phyloP scores from a whole-genome alignment of 2,329 filamentous ascomycete species.

The Aspergillus quadrilineatus region DNA sequence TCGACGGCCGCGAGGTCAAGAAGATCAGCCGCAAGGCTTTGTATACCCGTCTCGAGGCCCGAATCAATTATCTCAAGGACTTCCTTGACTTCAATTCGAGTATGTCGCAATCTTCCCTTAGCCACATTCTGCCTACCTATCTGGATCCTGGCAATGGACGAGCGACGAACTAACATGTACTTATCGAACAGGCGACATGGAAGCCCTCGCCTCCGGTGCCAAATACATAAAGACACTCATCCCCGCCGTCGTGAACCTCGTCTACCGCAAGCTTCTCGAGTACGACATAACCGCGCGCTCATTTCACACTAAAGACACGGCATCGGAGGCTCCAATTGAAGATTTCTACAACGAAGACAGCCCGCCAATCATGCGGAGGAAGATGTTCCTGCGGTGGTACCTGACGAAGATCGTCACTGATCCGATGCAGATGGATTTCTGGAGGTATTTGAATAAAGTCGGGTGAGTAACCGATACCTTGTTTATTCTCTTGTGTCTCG shows the following conservation, averaged over 20 bases:
- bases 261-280: constrained; percentile 76
- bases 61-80: constrained; percentile 70
- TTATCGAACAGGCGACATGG: constrained; percentile 62
- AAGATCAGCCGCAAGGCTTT: constrained; percentile 70
- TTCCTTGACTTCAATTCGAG: constrained; percentile 73
- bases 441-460: constrained; percentile 81
- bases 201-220: constrained; percentile 65
- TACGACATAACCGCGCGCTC: constrained; percentile 80
- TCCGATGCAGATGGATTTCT: constrained; percentile 72
- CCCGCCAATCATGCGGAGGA: constrained; percentile 72
- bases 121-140: no score
- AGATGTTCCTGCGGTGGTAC: constrained; percentile 75
- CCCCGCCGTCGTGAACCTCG: constrained; percentile 78
- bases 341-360: constrained; percentile 64
- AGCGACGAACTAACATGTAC: background rate
- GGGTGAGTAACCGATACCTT: constrained; percentile 52
- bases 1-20: constrained; percentile 37
- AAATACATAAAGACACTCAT: constrained; percentile 82
- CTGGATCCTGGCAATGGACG: background rate
- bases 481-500: background rate
- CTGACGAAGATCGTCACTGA: constrained; percentile 73
- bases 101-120: constrained; percentile 42
- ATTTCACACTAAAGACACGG: constrained; percentile 62
- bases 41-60: constrained; percentile 67
- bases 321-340: constrained; percentile 67